Base-by-base conservation (phyloP, 1,284 basidiomycete species). In the Anthracocystis panici-leucophaei region DNA sequence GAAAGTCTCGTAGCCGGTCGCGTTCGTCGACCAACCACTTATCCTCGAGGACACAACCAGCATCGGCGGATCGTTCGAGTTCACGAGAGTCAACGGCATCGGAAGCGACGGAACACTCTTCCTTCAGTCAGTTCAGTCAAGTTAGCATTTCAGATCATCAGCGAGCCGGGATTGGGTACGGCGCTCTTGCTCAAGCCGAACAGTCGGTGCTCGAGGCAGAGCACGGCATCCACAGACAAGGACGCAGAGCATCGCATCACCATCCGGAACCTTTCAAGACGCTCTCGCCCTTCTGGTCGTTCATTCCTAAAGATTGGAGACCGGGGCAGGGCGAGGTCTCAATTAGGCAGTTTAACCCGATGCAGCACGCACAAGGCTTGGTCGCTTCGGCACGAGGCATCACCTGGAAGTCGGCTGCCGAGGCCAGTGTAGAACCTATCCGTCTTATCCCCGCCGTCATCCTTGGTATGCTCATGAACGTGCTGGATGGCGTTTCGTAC, bases 401-500 rank as follows among this genome's bases (percentile, higher is more conserved):
- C 27, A 76, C 80, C 1, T 78, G 75, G 69, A 57, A 60, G 16
- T 77, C 83, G 16, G 59, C 77, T 11, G 57, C 65, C 18, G 66
- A 66, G 27, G 67, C 74, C 5, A 60, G 68, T 25, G 67, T 68
- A 42, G 81, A 83, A 52, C 83, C 83, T 1, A 61, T 84, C 49
- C 67, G 72, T 16, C 62, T 80, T 12, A 57, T 85, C 0, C 95
- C 95, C 0, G 93, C 94, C 0, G 94, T 96, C 11, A 85, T 95
- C 12, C 88, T 98, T 10, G 95, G 95, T 3, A 89, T 91, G 73
- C 86, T 98, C 48, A 87, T 99, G 72, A 99, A 99, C 82, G 89
- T 98, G 46, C 88, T 99, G 25, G 96, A 99, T 82, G 97, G 95
- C 5, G 91, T 98, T 46, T 87, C 87, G 51, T 89, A 89, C 61